Conservation (phyloP, 1,139 yeast genomes). For the Sugiyamaella novakii region DNA sequence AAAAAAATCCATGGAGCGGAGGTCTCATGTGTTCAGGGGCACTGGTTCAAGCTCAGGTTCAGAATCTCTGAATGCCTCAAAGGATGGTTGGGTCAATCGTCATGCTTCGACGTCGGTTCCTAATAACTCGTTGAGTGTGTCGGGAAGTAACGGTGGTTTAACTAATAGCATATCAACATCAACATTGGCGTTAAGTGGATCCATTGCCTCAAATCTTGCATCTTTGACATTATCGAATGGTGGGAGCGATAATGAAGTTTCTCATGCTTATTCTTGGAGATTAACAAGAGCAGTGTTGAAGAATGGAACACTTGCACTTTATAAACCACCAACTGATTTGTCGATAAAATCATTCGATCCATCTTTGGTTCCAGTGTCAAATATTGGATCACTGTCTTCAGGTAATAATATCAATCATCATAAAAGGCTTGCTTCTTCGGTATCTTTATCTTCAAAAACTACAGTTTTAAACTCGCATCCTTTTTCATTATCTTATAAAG, state of each 20-base stretch:
- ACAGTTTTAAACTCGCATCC: neutral
- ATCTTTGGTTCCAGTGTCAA: slow-evolving; percentile 22
- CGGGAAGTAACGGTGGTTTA: neutral
- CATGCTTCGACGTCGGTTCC: slow-evolving; percentile 21
- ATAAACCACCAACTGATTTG: slow-evolving; percentile 40
- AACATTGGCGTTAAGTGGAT: slow-evolving; percentile 4
- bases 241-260: neutral
- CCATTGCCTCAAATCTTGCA: slow-evolving; percentile 6
- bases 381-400: neutral
- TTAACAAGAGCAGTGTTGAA: slow-evolving; percentile 38
- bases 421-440: slow-evolving; percentile 22
- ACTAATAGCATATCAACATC: slow-evolving; percentile 14
- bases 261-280: slow-evolving; percentile 33
- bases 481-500: slow-evolving; percentile 24
- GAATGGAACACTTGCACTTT: slow-evolving; percentile 37
- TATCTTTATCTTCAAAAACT: slow-evolving; percentile 9
- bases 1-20: slow-evolving; percentile 10
- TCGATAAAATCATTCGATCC: slow-evolving; percentile 36
- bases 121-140: neutral
- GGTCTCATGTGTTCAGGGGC: slow-evolving; percentile 15
- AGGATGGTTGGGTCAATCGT: slow-evolving; percentile 34
- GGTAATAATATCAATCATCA: slow-evolving; percentile 12
- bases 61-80: slow-evolving; percentile 21
- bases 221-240: neutral
- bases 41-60: neutral